These are phyloP conservation scores for Aegilops umbellulata DNA, from an alignment of 176 grass and related monocot genomes.

Conservation along the genomic window DNA sequence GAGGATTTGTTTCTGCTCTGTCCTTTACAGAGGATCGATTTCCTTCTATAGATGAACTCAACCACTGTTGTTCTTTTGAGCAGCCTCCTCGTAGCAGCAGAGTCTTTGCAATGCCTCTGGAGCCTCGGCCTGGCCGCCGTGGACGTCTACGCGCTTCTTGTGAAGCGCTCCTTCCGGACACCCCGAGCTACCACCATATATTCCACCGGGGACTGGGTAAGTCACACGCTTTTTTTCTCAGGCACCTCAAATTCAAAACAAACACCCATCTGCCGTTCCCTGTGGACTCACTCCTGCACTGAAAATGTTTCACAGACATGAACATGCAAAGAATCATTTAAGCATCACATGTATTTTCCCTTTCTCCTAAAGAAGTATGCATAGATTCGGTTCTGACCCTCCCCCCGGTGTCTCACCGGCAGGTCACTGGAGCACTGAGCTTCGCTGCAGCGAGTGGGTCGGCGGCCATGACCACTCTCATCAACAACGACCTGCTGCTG, in stretches of 20 bases:
- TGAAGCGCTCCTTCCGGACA: constrained; percentile 65
- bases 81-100: constrained; percentile 79
- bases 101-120: constrained; percentile 80
- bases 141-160: constrained; percentile 84
- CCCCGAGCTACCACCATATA: constrained; percentile 50
- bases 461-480: constrained; percentile 62
- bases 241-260: too few species aligned
- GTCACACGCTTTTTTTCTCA: background rate
- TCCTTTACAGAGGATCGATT: background rate
- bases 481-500: constrained; percentile 74
- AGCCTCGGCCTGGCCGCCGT: constrained; percentile 63
- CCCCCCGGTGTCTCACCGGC: background rate
- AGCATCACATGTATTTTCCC: too few species aligned
- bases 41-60: constrained; percentile 14
- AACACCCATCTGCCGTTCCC: too few species aligned
- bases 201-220: constrained; percentile 80
- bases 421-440: constrained; percentile 78
- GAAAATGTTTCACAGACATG: too few species aligned
- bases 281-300: too few species aligned
- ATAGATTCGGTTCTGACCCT: background rate
- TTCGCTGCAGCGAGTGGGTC: constrained; percentile 83
- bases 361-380: too few species aligned
- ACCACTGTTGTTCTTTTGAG: background rate
- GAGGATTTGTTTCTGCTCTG: too few species aligned
- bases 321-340: too few species aligned